Base-by-base conservation (phyloP, 1,284 basidiomycete genomes). In the Ceratobasidium theobromae region DNA sequence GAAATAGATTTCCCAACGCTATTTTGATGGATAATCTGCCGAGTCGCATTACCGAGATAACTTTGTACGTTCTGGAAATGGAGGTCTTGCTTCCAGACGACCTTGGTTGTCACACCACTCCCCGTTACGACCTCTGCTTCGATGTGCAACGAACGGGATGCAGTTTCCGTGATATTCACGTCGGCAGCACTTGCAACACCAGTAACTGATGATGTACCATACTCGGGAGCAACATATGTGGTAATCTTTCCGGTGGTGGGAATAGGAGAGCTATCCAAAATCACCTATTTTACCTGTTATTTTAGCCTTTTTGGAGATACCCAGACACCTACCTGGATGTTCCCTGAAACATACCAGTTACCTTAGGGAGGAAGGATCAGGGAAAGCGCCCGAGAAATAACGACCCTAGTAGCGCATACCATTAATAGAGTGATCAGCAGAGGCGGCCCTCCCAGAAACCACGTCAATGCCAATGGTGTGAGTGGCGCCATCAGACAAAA, bases 321-420 rank as follows among this genome's bases (percentile, higher is more conserved):
- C 11, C 12, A 53, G 21, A 49, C 48, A 57, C 68, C 48, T 30
- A 75, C 84, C 74, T 89, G 87, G 3, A 92, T 78, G 40, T 83
- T 77, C 2, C 86, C 88, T 6, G 88, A 88, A 43, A 90, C 81
- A 74, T 84, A 90, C 91, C 91, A 93, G 72, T 89, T 88, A 9
- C 69, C 69, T 41, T 40, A 23, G 43, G 18, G 5, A 5, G 9
- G 12, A 45, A 6, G 18, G 9, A 9, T 45, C 43, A 6, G 9
- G 6, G 18, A 21, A 11, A 45, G 9, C 6, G 16, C 4, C 16
- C 5, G 52, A n/a, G 8, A 16, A n/a, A 28, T 28, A 12, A 51
- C n/a, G 18, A 46, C 43, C n/a, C n/a, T n/a, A 46, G 12, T 27
- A 43, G 30, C 5, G 18, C 58, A n/a, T 28, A 62, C 58, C 79